Base-by-base conservation (phyloP, 345 rosid species). In the Boechera stricta region DNA sequence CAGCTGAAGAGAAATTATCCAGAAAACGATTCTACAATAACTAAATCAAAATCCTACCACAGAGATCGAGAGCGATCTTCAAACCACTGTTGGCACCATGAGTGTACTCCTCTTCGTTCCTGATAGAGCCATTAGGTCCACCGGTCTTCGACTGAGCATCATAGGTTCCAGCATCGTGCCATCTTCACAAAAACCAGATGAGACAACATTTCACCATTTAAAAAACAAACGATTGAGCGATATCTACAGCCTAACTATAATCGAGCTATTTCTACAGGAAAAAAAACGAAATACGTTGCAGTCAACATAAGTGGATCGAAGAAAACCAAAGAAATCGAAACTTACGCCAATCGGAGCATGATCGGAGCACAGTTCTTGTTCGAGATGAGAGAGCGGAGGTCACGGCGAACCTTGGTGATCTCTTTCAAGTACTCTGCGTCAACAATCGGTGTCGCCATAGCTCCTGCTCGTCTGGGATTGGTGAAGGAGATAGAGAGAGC, bases 131-230 rank as follows among this genome's bases (percentile, higher is more conserved):
- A 78, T 90, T 92, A 26, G 98, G 86, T 66, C 95, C 98, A 21
- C 97, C 98, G 1, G 97, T 94, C 78, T 88, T 94, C 54, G 93
- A 82, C 66, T 42, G 85, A 62, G 79, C 93, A 77, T 92, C 97
- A 60, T 89, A 90, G 3, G 98, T 92, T 67, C 98, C 97, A 4
- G 98, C 97, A 33, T 94, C 98, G 67, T 92, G 97, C 98, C 98
- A 94, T 59, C 98, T 94, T 77, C 80, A 82, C 31, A 48, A n/a
- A 47, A 32, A 58, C 36, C 52, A 64, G 15, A 51, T 4, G 5
- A 61, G 4, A 52, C 24, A 54, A 53, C 70, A 76, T 31, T 35
- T 41, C 5, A 60, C 5, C 53, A 76, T 4, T 39, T 5, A 6
- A 16, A 58, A 51, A 63, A 26, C 52, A 13, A 44, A 24, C 31